Evolutionary conservation across 1,139 yeast genomes (phyloP), one percentile per base, ranked within the genome.

Genomic region (Saccharomycopsis hybrid): DNA sequence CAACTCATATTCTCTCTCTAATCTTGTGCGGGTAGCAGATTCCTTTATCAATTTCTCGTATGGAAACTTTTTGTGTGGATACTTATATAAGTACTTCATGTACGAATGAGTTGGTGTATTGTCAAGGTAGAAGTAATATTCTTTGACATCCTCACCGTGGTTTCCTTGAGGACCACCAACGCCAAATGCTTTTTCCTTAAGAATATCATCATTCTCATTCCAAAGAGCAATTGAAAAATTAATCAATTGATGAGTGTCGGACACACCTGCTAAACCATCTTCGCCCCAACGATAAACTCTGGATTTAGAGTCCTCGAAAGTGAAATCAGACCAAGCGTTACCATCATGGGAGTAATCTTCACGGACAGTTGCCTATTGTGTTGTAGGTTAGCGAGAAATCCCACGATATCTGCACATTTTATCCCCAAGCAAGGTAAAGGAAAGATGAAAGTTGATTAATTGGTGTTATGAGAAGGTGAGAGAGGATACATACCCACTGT

Each of bases 221-320:
- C 97, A 90, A 56, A 90, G 72, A 1, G 90, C 96, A 71, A 89
- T 73, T 37, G 88, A 77, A 57, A 87, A 67, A 64, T 95, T 85
- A 49, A 87, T 70, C 60, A 78, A 67, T 64, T 87, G 96, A 60
- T 87, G 90, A 57, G 87, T 80, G 64, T 90, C 97, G 54, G 87
- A 78, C 25, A 88, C 85, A 49, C 97, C 97, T 7, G 95, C 95
- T 59, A 90, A 72, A 3, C 97, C 97, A 64, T 90, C 97, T 66
- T 90, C 97, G 46, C 96, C 96, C 97, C 97, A 90, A 49, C 97
- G 74, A 63, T 86, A 90, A 18, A 87, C 80, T 61, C 97, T 74
- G 30, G 94, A 78, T 56, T 81, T 75, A 3, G 95, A 86, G 56
- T 87, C 90, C 54, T 87, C 95, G 65, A 89, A 89, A 7, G 95